A percentile compares a stretch with the other conserved stretches of the same genome.
These are phyloP conservation scores for Syzygium aromaticum DNA, from an alignment of 345 rosid genomes.

Conservation along the genomic window DNA sequence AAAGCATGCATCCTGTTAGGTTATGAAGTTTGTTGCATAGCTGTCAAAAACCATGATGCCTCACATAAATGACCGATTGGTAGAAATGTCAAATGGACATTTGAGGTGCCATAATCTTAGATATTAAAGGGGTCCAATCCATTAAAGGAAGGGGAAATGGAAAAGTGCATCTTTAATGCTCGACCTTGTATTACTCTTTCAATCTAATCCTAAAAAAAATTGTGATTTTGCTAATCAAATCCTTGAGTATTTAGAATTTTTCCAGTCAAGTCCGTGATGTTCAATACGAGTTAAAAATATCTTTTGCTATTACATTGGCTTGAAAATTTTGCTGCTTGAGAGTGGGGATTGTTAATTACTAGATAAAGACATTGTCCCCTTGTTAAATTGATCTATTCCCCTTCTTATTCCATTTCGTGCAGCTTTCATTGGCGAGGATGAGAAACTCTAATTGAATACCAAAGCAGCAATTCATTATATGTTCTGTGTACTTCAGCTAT, in stretches of 20 bases:
- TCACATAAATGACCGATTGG: neutral
- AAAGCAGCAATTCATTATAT: neutral
- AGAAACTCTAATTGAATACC: neutral
- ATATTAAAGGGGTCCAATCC: neutral
- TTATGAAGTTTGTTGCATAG: no score
- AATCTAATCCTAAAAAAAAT: neutral
- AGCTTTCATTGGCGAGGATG: neutral
- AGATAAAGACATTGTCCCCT: no score
- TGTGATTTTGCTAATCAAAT: neutral
- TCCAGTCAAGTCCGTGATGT: neutral
- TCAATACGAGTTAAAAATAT: neutral
- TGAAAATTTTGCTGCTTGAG: neutral
- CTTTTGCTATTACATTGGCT: no score
- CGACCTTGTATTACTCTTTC: neutral
- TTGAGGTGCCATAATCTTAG: neutral
- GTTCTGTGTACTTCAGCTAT: neutral
- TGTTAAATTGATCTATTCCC: neutral
- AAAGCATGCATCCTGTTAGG: no score
- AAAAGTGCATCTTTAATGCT: neutral
- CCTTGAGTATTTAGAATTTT: neutral
- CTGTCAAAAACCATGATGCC: neutral
- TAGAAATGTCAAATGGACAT: neutral
- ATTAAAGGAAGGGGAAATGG: neutral
- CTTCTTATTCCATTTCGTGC: no score
- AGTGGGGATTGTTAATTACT: no score